Evolutionary conservation across 208 protist genomes (phyloP).

Genomic region (Leishmania amazonensis): DNA sequence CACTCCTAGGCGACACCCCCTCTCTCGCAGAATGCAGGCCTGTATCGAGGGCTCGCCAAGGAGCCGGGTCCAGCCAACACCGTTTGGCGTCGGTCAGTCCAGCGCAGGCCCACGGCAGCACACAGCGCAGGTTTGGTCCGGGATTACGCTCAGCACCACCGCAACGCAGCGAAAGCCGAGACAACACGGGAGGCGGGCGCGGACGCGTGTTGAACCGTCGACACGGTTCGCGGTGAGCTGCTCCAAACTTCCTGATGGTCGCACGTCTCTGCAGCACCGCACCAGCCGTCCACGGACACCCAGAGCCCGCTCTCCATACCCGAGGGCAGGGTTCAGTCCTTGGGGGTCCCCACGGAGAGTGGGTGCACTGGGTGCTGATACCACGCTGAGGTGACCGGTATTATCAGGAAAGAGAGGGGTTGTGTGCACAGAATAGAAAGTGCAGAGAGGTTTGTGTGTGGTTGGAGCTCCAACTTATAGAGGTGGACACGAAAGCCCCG

Average conservation of each 20-base stretch:
- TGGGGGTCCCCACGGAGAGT: no score
- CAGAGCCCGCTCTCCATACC: no score
- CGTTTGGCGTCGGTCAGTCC: neutral
- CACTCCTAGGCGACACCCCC: no score
- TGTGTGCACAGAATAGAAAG: neutral
- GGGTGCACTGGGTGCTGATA: neutral
- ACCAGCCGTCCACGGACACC: no score
- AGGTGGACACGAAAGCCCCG: neutral
- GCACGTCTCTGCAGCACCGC: no score
- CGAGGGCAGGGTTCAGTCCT: no score
- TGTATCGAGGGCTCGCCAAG: neutral
- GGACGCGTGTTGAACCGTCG: neutral
- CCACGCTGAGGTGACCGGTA: neutral
- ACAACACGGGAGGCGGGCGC: no score
- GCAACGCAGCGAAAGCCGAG: no score
- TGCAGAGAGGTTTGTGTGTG: neutral
- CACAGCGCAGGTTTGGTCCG: neutral
- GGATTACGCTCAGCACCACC: no score
- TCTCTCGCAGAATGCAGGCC: neutral
- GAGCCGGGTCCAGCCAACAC: neutral
- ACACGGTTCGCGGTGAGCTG: no score
- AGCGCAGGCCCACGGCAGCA: neutral
- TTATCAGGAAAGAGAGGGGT: neutral
- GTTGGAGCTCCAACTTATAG: neutral
- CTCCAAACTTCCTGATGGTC: no score